Conservation (phyloP, 2,329 filamentous ascomycete species). For the Scytalidium sp. region DNA sequence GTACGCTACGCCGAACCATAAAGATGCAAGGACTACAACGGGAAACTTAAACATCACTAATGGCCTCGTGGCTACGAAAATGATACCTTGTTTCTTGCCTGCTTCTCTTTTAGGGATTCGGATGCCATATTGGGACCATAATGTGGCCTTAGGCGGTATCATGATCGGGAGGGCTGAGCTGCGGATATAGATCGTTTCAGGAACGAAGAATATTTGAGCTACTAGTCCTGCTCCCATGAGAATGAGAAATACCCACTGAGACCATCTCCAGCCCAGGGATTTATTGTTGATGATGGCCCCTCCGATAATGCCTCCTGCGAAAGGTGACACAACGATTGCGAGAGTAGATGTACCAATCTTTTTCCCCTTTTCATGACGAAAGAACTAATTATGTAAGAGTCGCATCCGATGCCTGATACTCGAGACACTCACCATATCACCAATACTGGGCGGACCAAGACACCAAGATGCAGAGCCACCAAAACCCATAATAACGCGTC, state of each 20-base stretch:
- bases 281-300: slow-evolving; percentile 29
- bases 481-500: slow-evolving; percentile 29
- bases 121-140: slow-evolving; percentile 8
- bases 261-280: slow-evolving; percentile 81
- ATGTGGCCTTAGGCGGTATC: slow-evolving; percentile 1
- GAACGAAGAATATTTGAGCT: slow-evolving; percentile 22
- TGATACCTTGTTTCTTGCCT: slow-evolving; percentile 6
- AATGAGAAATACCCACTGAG: slow-evolving; percentile 25
- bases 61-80: slow-evolving; percentile 3
- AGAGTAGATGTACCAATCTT: slow-evolving; percentile 8
- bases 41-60: slow-evolving; percentile 9
- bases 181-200: slow-evolving; percentile 28
- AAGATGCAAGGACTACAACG: slow-evolving; percentile 7
- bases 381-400: slow-evolving; percentile 2
- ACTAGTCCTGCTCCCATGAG: slow-evolving; percentile 22
- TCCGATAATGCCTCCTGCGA: slow-evolving; percentile 7
- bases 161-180: slow-evolving; percentile 1
- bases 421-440: neutral
- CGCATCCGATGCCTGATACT: neutral
- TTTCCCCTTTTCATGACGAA: slow-evolving; percentile 9
- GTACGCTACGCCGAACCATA: slow-evolving; percentile 10
- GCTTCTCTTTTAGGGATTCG: slow-evolving; percentile 5
- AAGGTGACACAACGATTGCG: slow-evolving; percentile 7
- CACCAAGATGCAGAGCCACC: slow-evolving; percentile 23
- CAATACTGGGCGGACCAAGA: slow-evolving; percentile 4